Evolutionary conservation across 2,329 filamentous ascomycete species (phyloP).

Genomic region (Pestalotiopsis sp.): DNA sequence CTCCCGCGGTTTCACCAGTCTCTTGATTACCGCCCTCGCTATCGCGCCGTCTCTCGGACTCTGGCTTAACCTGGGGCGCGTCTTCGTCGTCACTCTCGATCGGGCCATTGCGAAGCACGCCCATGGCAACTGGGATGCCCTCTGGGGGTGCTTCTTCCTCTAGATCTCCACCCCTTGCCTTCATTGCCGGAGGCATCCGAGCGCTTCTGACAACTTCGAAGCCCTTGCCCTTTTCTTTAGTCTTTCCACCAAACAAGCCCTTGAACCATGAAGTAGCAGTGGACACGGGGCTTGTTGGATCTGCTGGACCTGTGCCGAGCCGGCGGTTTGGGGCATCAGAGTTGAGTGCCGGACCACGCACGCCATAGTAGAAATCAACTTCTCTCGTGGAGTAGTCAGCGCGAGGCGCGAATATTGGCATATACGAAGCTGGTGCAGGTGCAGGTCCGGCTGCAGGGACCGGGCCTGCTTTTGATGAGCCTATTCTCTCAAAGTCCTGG

Average conservation of each 20-base stretch:
- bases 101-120: constrained; percentile 59
- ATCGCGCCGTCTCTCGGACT: constrained; percentile 31
- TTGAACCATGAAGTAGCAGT: constrained; percentile 91
- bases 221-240: constrained; percentile 92
- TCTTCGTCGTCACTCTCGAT: constrained; percentile 67
- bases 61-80: constrained; percentile 30
- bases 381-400: constrained; percentile 93
- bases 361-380: constrained; percentile 95
- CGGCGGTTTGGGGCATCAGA: constrained; percentile 81
- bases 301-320: constrained; percentile 89
- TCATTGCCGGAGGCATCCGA: constrained; percentile 79
- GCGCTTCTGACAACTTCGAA: constrained; percentile 95
- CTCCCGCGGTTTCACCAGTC: constrained; percentile 49
- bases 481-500: constrained; percentile 41
- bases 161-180: constrained; percentile 54
- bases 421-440: constrained; percentile 39
- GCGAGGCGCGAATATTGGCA: constrained; percentile 52
- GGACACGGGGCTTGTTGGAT: constrained; percentile 88
- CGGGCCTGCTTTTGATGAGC: constrained; percentile 45
- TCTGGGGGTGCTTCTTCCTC: constrained; percentile 69
- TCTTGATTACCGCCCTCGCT: constrained; percentile 38
- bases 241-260: constrained; percentile 77
- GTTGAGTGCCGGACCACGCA: constrained; percentile 84
- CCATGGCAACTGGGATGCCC: constrained; percentile 67
- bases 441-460: constrained; percentile 42